Conservation (phyloP, 495 filamentous ascomycete species). For the Coniosporium apollinis region DNA sequence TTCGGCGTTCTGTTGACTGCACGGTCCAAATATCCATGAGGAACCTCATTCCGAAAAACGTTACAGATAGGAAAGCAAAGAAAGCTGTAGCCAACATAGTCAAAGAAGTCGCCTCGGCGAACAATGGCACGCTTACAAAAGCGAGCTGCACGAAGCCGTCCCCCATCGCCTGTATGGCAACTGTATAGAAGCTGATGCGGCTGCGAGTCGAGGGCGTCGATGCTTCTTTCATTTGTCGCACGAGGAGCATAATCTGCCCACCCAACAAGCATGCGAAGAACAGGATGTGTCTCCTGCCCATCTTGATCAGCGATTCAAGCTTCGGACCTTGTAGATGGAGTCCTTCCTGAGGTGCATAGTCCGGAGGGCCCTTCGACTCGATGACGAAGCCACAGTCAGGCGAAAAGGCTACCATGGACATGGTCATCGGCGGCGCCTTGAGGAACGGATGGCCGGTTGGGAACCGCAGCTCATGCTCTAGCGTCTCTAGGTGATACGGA, state of each 20-base stretch:
- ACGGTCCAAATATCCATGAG: slow-evolving; percentile 75
- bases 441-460: slow-evolving; percentile 67
- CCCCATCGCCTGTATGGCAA: slow-evolving; percentile 69
- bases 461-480: slow-evolving; percentile 73
- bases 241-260: slow-evolving; percentile 56
- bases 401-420: slow-evolving; percentile 79
- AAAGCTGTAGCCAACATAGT: slow-evolving; percentile 52
- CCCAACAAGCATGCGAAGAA: slow-evolving; percentile 45
- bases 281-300: slow-evolving; percentile 49
- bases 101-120: slow-evolving; percentile 47
- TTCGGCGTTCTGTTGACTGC: slow-evolving; percentile 65
- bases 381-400: slow-evolving; percentile 87
- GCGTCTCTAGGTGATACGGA: slow-evolving; percentile 35
- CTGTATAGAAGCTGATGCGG: slow-evolving; percentile 77
- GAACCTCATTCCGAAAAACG: slow-evolving; percentile 66
- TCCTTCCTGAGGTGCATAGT: slow-evolving; percentile 43
- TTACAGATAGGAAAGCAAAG: slow-evolving; percentile 52
- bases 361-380: slow-evolving; percentile 70
- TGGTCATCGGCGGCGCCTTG: slow-evolving; percentile 47
- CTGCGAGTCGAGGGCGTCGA: slow-evolving; percentile 88
- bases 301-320: slow-evolving; percentile 51
- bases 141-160: slow-evolving; percentile 53
- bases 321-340: slow-evolving; percentile 64
- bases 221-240: slow-evolving; percentile 77
- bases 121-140: slow-evolving; percentile 46